A percentile compares a stretch with the other conserved stretches of the same genome.
phyloP scores from a whole-genome alignment of 2,329 filamentous ascomycete species.

The Fusarium mangiferae region DNA sequence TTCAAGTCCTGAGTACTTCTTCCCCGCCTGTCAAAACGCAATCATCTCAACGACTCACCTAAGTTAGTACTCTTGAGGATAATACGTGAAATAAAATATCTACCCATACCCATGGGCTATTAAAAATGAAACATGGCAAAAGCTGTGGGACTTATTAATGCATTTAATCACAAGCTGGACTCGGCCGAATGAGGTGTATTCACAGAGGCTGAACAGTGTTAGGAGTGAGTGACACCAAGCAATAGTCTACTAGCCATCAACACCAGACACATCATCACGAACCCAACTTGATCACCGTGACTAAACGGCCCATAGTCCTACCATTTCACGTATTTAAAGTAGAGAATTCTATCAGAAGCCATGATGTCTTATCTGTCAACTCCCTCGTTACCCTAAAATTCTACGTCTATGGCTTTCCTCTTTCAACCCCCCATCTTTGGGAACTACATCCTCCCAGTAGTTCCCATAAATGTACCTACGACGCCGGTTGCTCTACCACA shows the following conservation, averaged over 20 bases:
- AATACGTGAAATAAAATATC: neutral
- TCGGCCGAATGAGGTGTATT: neutral
- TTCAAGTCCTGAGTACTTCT: neutral
- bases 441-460: neutral
- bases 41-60: neutral
- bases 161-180: neutral
- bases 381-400: neutral
- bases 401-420: conserved; percentile 38
- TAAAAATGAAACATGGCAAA: neutral
- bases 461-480: neutral
- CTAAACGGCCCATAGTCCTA: neutral
- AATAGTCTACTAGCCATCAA: neutral
- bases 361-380: neutral
- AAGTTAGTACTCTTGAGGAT: neutral
- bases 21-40: neutral
- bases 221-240: neutral
- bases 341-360: neutral
- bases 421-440: conserved; percentile 43
- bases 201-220: neutral
- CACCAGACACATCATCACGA: conserved; percentile 20
- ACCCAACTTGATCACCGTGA: neutral
- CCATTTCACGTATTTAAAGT: neutral
- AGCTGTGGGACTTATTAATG: no score
- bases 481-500: neutral
- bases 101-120: neutral